Conservation (phyloP, 345 rosid genomes). For the Heritiera littoralis region DNA sequence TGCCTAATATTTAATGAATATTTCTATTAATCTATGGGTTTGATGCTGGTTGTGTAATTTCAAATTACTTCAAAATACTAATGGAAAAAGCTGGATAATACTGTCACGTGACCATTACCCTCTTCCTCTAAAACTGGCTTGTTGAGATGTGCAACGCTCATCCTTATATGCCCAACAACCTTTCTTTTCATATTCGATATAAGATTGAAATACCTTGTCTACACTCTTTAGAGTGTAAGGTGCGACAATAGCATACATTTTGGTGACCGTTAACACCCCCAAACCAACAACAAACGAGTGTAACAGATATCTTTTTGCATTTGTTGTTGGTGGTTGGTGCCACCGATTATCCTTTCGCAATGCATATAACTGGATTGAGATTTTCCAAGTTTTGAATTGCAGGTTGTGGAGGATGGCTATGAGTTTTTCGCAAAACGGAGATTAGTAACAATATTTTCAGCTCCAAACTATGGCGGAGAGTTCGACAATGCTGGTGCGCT, state of each 20-base stretch:
- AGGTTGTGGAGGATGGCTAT: constrained; percentile 99
- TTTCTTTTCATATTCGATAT: too few species aligned
- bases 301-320: constrained; percentile 5
- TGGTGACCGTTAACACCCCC: constrained; percentile 12
- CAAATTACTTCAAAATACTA: not conserved
- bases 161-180: too few species aligned
- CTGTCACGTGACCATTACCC: too few species aligned
- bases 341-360: not conserved
- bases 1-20: not conserved
- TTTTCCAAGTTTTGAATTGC: constrained; percentile 23
- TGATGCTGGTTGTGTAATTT: not conserved
- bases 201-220: too few species aligned
- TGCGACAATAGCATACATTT: not conserved
- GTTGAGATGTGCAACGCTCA: too few species aligned
- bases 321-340: not conserved
- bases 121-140: too few species aligned
- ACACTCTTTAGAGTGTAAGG: too few species aligned
- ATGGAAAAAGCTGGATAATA: not conserved
- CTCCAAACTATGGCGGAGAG: constrained; percentile 99
- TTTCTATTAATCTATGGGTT: not conserved
- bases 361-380: not conserved
- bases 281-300: not conserved
- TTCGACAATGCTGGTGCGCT: constrained; percentile 96
- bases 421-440: constrained; percentile 89
- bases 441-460: constrained; percentile 93